Evolutionary conservation across 139 green algal species (phyloP), one percentile per base, ranked within the genome.

Genomic region (Pseudopediastrum boryanum): DNA sequence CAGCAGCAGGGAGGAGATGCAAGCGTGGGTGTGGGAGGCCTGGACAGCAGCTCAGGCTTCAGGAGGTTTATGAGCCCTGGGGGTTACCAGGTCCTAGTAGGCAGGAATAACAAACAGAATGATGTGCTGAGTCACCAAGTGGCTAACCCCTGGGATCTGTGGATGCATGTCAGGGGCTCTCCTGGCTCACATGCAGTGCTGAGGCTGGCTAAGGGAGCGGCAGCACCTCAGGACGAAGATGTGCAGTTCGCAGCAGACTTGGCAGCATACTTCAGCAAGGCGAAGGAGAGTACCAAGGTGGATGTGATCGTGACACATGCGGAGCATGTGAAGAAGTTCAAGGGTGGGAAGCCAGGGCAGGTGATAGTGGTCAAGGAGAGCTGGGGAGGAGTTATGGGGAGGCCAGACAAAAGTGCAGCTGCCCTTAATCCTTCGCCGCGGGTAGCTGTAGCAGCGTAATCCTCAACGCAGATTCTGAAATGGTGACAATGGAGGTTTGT

Each of bases 21-120:
- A 16, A 9, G 3, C 19, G 61, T 31, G 41, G 79, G n/a, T 35
- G 76, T 46, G n/a, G 78, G 44, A 21, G 66, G 71, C 7, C 43
- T 1, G 33, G 51, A 12, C 21, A 62, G 59, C 65, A 44, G 69
- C 31, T 35, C 73, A 38, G 58, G 82, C 64, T 90, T 90, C 35
- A 77, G 93, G 21, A 62, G 68, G 8, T 95, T 89, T 70, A 71
- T 38, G 6, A 90, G 87, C 10, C 93, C 93, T 33, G 73, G 81
- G 33, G 93, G 92, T 0, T 86, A 89, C 13, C 51, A 79, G 67
- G 75, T 94, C 23, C 81, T 96, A 64, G 81, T 98, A 23, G 93
- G 94, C 27, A 83, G 94, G 29, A 97, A 94, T 85, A 95, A 94
- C 83, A 83, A 82, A 43, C 91, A 97, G 78, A 98, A 98, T 75